These are phyloP conservation scores for Skeletonema grethae DNA, from an alignment of 108 stramenopile genomes.

Conservation along the genomic window DNA sequence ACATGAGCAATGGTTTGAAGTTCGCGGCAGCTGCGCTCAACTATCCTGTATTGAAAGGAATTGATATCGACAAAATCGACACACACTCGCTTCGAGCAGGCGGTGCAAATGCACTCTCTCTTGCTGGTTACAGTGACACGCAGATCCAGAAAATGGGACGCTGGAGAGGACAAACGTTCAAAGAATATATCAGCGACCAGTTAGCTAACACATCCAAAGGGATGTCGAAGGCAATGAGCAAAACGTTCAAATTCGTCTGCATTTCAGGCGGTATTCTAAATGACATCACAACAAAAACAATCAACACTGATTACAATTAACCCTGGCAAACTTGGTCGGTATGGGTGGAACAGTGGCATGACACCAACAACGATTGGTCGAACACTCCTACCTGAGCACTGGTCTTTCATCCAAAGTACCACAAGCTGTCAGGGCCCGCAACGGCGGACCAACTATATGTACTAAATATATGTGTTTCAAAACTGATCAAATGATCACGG, in stretches of 20 bases:
- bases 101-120: conserved; percentile 11
- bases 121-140: not conserved
- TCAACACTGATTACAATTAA: not conserved
- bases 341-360: not conserved
- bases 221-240: conserved; percentile 11
- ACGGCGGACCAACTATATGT: too few species aligned
- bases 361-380: too few species aligned
- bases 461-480: too few species aligned
- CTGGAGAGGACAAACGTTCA: conserved; percentile 10
- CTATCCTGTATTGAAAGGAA: not conserved
- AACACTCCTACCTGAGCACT: too few species aligned
- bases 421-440: too few species aligned
- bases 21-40: not conserved
- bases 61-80: conserved; percentile 1
- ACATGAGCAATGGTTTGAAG: conserved; percentile 7
- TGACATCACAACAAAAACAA: not conserved
- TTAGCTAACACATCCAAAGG: not conserved
- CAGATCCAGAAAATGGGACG: conserved; percentile 12
- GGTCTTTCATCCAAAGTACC: too few species aligned
- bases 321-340: not conserved
- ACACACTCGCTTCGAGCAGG: conserved; percentile 13
- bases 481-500: too few species aligned
- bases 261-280: conserved; percentile 2
- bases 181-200: conserved; percentile 9
- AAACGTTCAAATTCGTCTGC: not conserved